Base-by-base conservation (phyloP, 139 green algal genomes). In the Ettlia oleoabundans region DNA sequence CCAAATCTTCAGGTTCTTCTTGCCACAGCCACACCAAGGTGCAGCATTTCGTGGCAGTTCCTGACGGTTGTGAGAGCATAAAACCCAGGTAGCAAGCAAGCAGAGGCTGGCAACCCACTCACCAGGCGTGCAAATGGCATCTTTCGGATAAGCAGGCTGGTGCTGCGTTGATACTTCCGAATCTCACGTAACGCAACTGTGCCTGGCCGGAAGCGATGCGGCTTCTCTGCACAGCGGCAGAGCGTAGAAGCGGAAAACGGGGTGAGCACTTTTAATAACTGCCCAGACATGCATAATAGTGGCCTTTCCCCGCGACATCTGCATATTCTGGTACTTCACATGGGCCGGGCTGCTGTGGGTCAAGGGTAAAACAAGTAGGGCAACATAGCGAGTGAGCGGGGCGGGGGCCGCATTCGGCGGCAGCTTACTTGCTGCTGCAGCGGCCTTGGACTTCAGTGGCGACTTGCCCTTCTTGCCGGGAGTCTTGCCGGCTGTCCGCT, bases 81-180 rank as follows among this genome's bases (percentile, higher is more conserved):
- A n/a, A n/a, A n/a, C n/a, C n/a, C n/a, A n/a, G 8, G 63, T 24
- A 21, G 67, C 41, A 2, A 26, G 26, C 67, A n/a, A 15, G 58
- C 58, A 13, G 7, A 13, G 24, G 24, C 58, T 32, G 58, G 18
- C 7, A 67, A 67, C 13, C 30, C 8, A 33, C 84, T 52, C 67
- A 91, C 91, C 84, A 96, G 69, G 5, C 93, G 83, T 28, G 92
- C 92, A 91, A 97, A 97, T 47, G 93, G 93, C 35, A 94, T 85
- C 86, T 97, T 97, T 38, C 91, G 83, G 55, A 97, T 94, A 42
- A 97, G 84, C 41, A 96, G 78, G 22, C 93, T 90, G 43, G 91
- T 95, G 66, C 66, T 91, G 41, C 91, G 88, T 86, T 96, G 93
- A 55, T 94, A 93, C 80, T 91, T 90, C 22, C 89, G 84, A 81